Evolutionary conservation across 2,329 filamentous ascomycete genomes (phyloP).

Genomic region (Hymenoscyphus linearis): DNA sequence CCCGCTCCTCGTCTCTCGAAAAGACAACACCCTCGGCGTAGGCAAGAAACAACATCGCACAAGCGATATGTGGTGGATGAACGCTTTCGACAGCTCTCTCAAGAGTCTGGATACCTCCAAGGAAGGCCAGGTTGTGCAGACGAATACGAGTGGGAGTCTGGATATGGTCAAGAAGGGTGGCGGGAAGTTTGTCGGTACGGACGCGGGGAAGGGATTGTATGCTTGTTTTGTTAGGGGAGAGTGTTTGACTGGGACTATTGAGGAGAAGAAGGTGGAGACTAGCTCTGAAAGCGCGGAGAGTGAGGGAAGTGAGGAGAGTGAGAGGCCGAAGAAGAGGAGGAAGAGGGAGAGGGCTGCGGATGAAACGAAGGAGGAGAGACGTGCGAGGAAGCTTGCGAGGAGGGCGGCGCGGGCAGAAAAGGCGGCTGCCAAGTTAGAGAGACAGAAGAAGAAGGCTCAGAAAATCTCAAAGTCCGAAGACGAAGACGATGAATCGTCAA

Average conservation of each 20-base stretch:
- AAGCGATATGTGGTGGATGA: conserved; percentile 93
- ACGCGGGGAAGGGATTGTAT: conserved; percentile 53
- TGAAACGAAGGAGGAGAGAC: conserved; percentile 30
- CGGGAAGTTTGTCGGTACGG: conserved; percentile 52
- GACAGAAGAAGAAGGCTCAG: conserved; percentile 19
- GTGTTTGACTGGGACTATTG: conserved; percentile 65
- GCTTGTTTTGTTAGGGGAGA: conserved; percentile 81
- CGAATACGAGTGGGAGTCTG: conserved; percentile 47
- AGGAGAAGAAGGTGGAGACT: conserved; percentile 17
- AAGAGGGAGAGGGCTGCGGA: conserved; percentile 30
- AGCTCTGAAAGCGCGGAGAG: conserved; percentile 14
- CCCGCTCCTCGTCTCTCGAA: conserved; percentile 77
- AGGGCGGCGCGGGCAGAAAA: conserved; percentile 24
- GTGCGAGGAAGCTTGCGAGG: conserved; percentile 36
- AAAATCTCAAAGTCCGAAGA: conserved; percentile 7
- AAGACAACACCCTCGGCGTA: conserved; percentile 74
- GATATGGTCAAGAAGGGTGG: conserved; percentile 51
- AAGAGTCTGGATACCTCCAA: conserved; percentile 67
- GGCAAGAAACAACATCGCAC: conserved; percentile 64
- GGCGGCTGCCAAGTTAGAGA: background rate
- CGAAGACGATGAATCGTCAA: conserved; percentile 19
- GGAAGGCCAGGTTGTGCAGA: conserved; percentile 51
- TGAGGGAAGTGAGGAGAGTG: conserved; percentile 29
- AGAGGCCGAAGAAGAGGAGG: conserved; percentile 31
- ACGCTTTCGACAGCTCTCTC: conserved; percentile 86